Percentiles rank a stretch among this genome's conserved stretches.
These are phyloP conservation scores for Annona squamosa DNA, from an alignment of 164 flowering plant genomes.

Conservation along the genomic window DNA sequence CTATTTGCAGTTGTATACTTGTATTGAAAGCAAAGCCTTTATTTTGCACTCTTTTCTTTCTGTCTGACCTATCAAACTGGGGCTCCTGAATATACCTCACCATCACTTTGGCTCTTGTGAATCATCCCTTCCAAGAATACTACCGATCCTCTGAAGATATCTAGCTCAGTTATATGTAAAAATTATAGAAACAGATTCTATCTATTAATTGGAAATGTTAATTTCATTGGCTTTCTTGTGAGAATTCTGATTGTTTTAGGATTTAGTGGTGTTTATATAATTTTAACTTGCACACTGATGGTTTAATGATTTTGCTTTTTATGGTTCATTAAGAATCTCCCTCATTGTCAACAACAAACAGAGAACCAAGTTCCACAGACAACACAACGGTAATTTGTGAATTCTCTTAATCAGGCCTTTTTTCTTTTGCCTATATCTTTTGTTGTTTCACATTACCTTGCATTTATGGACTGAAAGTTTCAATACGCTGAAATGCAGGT, in stretches of 20 bases:
- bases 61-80: neutral
- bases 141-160: neutral
- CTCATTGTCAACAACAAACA: constrained; percentile 14
- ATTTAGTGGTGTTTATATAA: neutral
- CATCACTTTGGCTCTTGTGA: neutral
- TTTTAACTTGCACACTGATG: neutral
- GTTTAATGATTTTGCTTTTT: neutral
- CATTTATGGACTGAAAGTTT: constrained; percentile 1
- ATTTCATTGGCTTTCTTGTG: neutral
- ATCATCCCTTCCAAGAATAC: neutral
- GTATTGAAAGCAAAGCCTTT: neutral
- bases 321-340: neutral
- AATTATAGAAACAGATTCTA: neutral
- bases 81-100: neutral
- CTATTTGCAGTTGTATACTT: neutral
- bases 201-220: neutral
- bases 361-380: constrained; percentile 16
- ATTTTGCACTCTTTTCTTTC: neutral
- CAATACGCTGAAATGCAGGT: constrained; percentile 18
- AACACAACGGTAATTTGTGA: constrained; percentile 18
- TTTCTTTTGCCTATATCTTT: neutral
- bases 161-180: neutral
- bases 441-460: neutral
- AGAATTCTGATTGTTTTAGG: neutral
- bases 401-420: neutral